Evolutionary conservation across 495 filamentous ascomycete genomes (phyloP).

Genomic region (Aspergillus taichungensis): DNA sequence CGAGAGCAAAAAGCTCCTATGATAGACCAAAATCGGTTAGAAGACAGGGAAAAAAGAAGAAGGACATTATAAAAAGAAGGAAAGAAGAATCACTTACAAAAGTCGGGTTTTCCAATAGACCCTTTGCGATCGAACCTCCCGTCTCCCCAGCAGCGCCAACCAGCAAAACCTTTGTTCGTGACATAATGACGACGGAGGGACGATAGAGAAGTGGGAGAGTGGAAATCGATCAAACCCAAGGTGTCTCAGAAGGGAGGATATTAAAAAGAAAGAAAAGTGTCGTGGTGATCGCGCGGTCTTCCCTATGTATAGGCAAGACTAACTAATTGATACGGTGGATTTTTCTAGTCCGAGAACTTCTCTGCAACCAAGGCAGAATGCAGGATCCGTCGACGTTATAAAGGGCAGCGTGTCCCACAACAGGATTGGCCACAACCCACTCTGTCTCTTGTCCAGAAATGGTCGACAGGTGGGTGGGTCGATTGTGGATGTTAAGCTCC

Average conservation of each 20-base stretch:
- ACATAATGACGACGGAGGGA: constrained; percentile 20
- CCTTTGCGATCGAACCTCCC: constrained; percentile 41
- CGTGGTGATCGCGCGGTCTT: not conserved
- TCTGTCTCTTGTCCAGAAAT: constrained; percentile 24
- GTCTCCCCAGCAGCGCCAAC: constrained; percentile 42
- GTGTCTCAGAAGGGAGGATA: constrained; percentile 1
- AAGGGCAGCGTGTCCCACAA: constrained; percentile 25
- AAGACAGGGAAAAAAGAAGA: not conserved
- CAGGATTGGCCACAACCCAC: constrained; percentile 25
- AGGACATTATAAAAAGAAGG: not conserved
- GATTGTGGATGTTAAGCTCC: constrained; percentile 29
- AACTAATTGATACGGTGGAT: not conserved
- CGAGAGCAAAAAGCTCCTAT: constrained; percentile 42
- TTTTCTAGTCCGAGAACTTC: constrained; percentile 1
- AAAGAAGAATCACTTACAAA: constrained; percentile 25
- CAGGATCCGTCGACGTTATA: constrained; percentile 27
- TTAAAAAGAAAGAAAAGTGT: constrained; percentile 1
- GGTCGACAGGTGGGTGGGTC: constrained; percentile 25
- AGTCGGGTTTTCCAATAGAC: constrained; percentile 29
- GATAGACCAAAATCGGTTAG: not conserved
- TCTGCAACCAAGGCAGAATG: constrained; percentile 3
- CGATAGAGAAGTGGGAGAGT: not conserved
- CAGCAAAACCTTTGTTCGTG: constrained; percentile 36
- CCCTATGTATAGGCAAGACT: no score
- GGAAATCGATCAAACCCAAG: constrained; percentile 1